Conservation (phyloP, 768 basidiomycete species). For the Suillus spraguei region DNA sequence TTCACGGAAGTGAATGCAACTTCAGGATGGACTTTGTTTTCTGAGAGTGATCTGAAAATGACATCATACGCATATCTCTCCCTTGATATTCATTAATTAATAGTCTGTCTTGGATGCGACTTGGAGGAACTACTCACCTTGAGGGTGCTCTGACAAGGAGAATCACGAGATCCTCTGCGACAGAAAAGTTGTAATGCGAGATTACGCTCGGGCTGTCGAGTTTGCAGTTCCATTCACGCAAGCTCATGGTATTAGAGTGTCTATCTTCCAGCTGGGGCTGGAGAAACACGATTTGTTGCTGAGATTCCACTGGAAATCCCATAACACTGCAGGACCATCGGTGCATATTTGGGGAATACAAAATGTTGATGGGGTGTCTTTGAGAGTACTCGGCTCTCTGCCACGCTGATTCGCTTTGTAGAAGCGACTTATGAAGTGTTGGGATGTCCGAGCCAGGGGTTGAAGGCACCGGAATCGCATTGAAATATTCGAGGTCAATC, state of each 20-base stretch:
- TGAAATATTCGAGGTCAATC: not conserved
- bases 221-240: not conserved
- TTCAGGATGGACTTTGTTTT: conserved; percentile 15
- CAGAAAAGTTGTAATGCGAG: not conserved
- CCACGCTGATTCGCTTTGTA: not conserved
- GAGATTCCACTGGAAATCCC: not conserved
- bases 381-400: not conserved
- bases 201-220: too few relatives aligned
- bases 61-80: not conserved
- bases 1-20: conserved; percentile 11
- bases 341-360: not conserved
- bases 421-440: not conserved
- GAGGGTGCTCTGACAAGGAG: not conserved
- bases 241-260: not conserved
- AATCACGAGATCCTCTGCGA: not conserved
- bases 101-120: not conserved
- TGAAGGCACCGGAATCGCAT: not conserved
- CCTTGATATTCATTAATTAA: not conserved
- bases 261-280: not conserved
- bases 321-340: not conserved
- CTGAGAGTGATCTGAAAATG: not conserved
- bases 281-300: not conserved
- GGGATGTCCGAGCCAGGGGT: not conserved
- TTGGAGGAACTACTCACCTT: not conserved
- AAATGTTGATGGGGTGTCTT: not conserved